Evolutionary conservation across 1,284 basidiomycete species (phyloP), one percentile per base, ranked within the genome.

Genomic region (Puccinia brachypodii): DNA sequence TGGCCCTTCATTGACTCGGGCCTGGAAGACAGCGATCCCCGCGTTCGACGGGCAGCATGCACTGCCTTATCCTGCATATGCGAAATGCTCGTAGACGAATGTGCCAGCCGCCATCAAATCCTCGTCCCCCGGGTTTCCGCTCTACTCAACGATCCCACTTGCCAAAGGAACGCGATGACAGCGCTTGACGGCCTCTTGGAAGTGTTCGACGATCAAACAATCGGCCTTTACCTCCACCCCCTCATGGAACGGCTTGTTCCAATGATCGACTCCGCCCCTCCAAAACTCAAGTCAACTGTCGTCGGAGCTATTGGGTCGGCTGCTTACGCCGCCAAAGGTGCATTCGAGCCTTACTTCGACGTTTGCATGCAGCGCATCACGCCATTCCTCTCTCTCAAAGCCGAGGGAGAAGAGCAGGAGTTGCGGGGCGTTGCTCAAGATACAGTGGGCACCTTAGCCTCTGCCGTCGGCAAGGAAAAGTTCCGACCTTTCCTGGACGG

Each of bases 381-480:
- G 84, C 93, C 94, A 84, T 89, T 89, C 88, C 94, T 99, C 88
- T 90, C 94, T 73, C 89, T 93, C 62, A 91, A 94, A 60, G 94
- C 95, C 85, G 93, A 93, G 62, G 94, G 95, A 86, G 94, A 96
- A 86, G 92, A 91, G 84, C 87, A 88, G 84, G 96, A 99, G 85
- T 91, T 99, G 62, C 94, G 97, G 83, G 97, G 97, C 62, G 97
- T 98, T 86, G 93, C 96, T 36, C 98, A 97, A 91, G 97, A 99
- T 88, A 95, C 97, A 50, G 92, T 98, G 83, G 97, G 97, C 71
- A 99, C 97, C 0, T 94, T 99, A 84, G 94, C 96, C 47, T 97
- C 98, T 88, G 95, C 97, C 19, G 94, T 99, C 76, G 97, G 97
- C 84, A 91, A 92, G 86, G 95, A 99, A 36, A 89, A 91, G 42